Evolutionary conservation across 2,329 filamentous ascomycete species (phyloP), one percentile per base, ranked within the genome.

Genomic region (Verticillium klebahnii): DNA sequence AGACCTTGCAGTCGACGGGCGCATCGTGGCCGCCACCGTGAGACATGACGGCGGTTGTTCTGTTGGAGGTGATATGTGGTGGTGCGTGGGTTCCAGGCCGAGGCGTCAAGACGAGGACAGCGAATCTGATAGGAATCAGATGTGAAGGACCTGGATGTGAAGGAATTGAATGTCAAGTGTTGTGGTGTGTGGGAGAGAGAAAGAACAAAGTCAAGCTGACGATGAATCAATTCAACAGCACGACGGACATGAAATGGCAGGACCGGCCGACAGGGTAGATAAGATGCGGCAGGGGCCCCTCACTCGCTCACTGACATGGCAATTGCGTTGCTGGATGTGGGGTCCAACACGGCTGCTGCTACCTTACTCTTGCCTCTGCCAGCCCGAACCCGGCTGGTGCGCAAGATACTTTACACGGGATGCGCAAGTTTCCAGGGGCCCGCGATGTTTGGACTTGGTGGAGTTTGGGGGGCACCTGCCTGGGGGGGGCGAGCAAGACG

Each of bases 1-100:
- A 69, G 50, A 75, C 68, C 60, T 74, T 74, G 67, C 74, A 76
- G 29, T 66, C 66, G 40, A 64, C 60, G 36, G 64, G 67, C 25
- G 65, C 62, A 54, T 61, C 59, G 59, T 60, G 60, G 64, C 68
- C 66, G 39, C 56, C 60, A 19, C 64, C 59, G 63, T 71, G 68
- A 29, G 69, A 62, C 71, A 72, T 72, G 34, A 17, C 65, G 40
- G 19, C 40, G 9, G 19, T 4, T n/a, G n/a, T 29, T 29, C 29
- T 29, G 29, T 29, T 29, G 29, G 29, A 29, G 29, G 29, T 6
- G 29, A 29, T 29, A 6, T 29, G 29, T 29, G 29, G 29, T 29
- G 29, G 4, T 29, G 29, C 29, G 29, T 29, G 29, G 29, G 29
- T 29, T 29, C 29, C 29, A 29, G 29, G 5, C 29, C 29, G 5